Base-by-base conservation (phyloP, 2,329 filamentous ascomycete species). In the Neopestalotiopsis rosae region DNA sequence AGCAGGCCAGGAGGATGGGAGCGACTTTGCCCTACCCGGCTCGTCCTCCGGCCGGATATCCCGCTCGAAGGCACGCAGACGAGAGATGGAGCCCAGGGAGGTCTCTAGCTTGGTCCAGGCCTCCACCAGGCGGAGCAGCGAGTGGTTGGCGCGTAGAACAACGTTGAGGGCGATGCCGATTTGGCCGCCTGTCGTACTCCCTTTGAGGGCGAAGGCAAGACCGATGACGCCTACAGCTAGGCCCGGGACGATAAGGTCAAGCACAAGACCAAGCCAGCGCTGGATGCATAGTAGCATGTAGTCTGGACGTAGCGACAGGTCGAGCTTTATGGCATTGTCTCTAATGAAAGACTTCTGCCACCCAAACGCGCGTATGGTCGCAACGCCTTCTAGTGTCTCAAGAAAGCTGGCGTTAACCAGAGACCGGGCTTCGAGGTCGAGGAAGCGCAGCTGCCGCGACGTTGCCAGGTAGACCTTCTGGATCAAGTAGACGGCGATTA, bases 371-470 rank as follows among this genome's bases (percentile, higher is more conserved):
- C 85, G 80, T 14, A 87, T 78, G 1, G 84, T 87, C 1, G 79
- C 75, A 1, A 86, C 71, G 13, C 86, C 80, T 67, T 79, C 76
- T 42, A 72, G 69, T 5, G 72, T 59, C n/a, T 74, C 71, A 5
- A 74, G 14, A 28, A 74, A 80, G 59, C 73, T 78, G 0, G 78
- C 79, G 57, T 76, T 85, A 0, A 89, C 77, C 0, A 82, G 83
- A 0, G 87, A 81, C 62, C 84, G 84, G 0, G 86, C 82, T 71
- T 89, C 86, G 0, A 90, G 79, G 63, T 89, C 88, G 34, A 89
- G 74, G 13, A 86, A 81, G 49, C 87, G 84, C 2, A 90, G 77
- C 71, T 89, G 88, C 0, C 87, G 82, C 0, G 87, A 89, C 0
- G 87, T 89, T 5, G 84, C 81, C 0, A 90, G 79, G 69, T 88